Evolutionary conservation across 805 yeast species (phyloP).

Genomic region (Zygoascus biomembranicola): DNA sequence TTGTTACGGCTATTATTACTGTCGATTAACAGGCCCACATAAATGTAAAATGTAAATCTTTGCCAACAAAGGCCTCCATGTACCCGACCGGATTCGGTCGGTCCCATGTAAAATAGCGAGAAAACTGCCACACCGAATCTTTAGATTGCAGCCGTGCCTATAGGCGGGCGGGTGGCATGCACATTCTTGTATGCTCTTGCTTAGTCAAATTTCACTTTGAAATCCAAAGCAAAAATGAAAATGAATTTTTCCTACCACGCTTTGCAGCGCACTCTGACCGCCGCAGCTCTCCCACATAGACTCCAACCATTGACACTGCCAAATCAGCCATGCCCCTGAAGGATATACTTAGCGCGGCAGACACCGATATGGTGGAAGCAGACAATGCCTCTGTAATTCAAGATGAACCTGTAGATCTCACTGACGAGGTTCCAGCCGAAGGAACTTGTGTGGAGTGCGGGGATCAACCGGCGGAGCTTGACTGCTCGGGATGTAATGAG

Average conservation of each 20-base stretch:
- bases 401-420: slow-evolving; percentile 20
- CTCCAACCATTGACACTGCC: neutral
- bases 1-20: too few species aligned
- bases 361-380: slow-evolving; percentile 23
- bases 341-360: slow-evolving; percentile 1
- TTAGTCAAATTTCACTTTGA: too few species aligned
- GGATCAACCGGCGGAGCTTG: slow-evolving; percentile 61
- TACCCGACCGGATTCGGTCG: too few species aligned
- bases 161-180: too few species aligned
- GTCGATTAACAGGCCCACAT: too few species aligned
- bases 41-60: too few species aligned
- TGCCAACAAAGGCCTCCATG: too few species aligned
- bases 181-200: too few species aligned
- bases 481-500: slow-evolving; percentile 57
- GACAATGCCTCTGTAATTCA: slow-evolving; percentile 24
- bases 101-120: too few species aligned
- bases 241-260: neutral
- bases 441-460: slow-evolving; percentile 61
- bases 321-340: slow-evolving; percentile 1
- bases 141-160: too few species aligned
- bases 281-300: neutral
- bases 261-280: neutral
- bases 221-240: too few species aligned
- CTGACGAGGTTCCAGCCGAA: neutral
- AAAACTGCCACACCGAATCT: too few species aligned